Evolutionary conservation across 1,139 yeast species (phyloP).

Genomic region (Casaregolazyma suthepensis): DNA sequence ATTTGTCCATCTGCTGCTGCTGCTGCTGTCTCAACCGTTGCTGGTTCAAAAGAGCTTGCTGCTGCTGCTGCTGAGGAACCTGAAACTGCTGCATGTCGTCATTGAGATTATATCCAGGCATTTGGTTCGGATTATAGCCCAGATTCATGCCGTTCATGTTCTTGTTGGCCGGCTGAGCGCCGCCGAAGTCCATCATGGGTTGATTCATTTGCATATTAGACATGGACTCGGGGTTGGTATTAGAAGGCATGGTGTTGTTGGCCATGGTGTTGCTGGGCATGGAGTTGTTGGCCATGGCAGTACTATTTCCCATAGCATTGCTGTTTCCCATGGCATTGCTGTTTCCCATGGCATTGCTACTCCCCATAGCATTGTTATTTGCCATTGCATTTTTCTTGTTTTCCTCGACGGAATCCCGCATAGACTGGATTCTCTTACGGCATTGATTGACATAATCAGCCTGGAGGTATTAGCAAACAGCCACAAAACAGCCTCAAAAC

Average conservation of each 20-base stretch:
- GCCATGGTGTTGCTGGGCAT: too few relatives aligned
- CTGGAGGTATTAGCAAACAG: constrained; percentile 14
- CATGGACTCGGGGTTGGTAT: background rate
- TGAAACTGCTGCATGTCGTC: constrained; percentile 8
- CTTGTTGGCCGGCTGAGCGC: background rate
- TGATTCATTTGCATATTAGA: background rate
- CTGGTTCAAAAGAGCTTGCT: constrained; percentile 13
- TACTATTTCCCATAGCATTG: too few relatives aligned
- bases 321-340: too few relatives aligned
- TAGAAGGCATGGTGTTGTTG: background rate
- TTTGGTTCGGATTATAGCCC: constrained; percentile 1
- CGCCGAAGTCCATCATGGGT: background rate
- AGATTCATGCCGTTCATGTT: background rate
- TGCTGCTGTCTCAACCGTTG: constrained; percentile 11
- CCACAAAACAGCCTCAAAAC: background rate
- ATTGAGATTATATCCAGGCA: background rate
- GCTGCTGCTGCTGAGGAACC: constrained; percentile 9
- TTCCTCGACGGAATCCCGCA: constrained; percentile 21
- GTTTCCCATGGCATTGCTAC: constrained; percentile 9
- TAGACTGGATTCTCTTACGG: constrained; percentile 20
- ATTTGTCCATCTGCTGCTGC: constrained; percentile 7
- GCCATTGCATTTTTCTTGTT: constrained; percentile 13
- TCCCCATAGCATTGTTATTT: constrained; percentile 11
- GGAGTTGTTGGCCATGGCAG: background rate
- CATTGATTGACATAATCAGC: constrained; percentile 24